These are phyloP conservation scores for Oryza meyeriana DNA, from an alignment of 176 grass and related monocot genomes.

Conservation along the genomic window DNA sequence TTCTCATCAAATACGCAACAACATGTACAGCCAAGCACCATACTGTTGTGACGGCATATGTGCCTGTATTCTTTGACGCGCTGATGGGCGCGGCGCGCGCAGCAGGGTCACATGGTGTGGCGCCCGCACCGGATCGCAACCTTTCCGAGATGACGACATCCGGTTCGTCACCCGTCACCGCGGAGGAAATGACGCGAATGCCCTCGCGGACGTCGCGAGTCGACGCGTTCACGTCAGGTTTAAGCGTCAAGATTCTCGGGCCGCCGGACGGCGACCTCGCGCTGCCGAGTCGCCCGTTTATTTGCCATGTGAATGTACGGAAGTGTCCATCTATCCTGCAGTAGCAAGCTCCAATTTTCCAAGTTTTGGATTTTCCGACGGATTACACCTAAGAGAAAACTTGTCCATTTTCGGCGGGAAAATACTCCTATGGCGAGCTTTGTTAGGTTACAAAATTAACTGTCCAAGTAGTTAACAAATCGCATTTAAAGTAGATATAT, in stretches of 20 bases:
- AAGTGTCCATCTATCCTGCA: background rate
- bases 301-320: background rate
- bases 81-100: background rate
- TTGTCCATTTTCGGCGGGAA: background rate
- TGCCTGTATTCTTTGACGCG: background rate
- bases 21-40: background rate
- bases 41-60: background rate
- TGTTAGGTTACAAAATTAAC: no score
- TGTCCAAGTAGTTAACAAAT: no score
- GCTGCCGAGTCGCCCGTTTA: background rate
- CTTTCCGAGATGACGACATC: slow-evolving; percentile 44
- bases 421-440: no score
- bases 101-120: background rate
- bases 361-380: background rate
- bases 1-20: background rate
- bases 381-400: background rate
- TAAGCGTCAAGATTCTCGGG: slow-evolving; percentile 24
- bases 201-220: background rate
- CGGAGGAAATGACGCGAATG: background rate
- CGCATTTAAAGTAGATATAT: no score
- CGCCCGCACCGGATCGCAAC: slow-evolving; percentile 22
- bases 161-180: slow-evolving; percentile 39
- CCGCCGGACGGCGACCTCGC: slow-evolving; percentile 9
- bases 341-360: background rate
- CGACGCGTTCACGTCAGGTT: slow-evolving; percentile 32